These are phyloP conservation scores for Lasiosphaeriaceae sp. DNA, from an alignment of 495 filamentous ascomycete genomes.

Conservation along the genomic window DNA sequence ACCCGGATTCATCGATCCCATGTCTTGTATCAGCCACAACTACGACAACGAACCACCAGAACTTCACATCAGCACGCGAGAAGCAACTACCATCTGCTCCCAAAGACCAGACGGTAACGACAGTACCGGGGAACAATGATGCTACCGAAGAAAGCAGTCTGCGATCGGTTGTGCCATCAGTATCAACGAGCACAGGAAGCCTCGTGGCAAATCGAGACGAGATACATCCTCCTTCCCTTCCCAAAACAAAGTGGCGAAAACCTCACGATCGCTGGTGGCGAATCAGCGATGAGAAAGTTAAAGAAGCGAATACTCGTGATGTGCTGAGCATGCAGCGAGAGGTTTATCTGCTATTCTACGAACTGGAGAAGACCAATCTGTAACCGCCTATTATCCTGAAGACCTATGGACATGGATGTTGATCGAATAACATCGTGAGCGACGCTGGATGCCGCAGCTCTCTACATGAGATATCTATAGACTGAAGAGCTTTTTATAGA, in stretches of 20 bases:
- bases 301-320: slow-evolving; percentile 86
- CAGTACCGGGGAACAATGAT: no score
- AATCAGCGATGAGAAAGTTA: slow-evolving; percentile 96
- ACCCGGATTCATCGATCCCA: slow-evolving; percentile 19
- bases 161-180: slow-evolving; percentile 41
- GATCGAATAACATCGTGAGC: no score
- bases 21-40: slow-evolving; percentile 14
- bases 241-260: slow-evolving; percentile 51
- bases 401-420: no score
- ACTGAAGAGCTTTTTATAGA: no score
- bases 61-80: neutral
- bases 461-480: no score
- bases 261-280: slow-evolving; percentile 88
- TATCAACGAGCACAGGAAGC: slow-evolving; percentile 16
- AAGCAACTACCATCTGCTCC: neutral
- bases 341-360: slow-evolving; percentile 96
- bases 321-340: slow-evolving; percentile 92
- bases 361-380: slow-evolving; percentile 53
- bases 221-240: neutral
- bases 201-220: slow-evolving; percentile 1
- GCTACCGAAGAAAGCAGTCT: slow-evolving; percentile 34
- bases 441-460: no score
- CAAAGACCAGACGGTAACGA: no score
- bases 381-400: no score
- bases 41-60: neutral